phyloP scores from a whole-genome alignment of 2,329 filamentous ascomycete species.

The Cordyceps militaris region DNA sequence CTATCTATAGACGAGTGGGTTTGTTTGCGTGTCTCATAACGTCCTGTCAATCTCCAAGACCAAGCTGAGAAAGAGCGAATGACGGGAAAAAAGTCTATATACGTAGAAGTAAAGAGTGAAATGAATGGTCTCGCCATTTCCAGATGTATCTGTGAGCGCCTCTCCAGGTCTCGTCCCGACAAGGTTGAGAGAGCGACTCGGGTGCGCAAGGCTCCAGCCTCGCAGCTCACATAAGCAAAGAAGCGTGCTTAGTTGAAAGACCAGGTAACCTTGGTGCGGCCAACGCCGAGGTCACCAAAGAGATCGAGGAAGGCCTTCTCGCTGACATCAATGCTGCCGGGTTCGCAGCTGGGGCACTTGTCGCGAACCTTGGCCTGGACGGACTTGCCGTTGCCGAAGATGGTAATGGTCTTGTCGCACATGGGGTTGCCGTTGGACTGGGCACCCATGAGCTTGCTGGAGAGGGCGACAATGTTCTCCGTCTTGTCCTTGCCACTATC shows the following conservation, averaged over 20 bases:
- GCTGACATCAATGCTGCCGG: conserved; percentile 53
- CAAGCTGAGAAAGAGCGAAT: conserved; percentile 4
- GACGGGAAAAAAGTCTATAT: conserved; percentile 1
- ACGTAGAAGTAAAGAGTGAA: conserved; percentile 2
- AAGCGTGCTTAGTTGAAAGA: conserved; percentile 34
- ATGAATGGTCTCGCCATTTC: conserved; percentile 1
- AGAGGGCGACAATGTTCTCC: conserved; percentile 63
- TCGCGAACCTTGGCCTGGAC: conserved; percentile 57
- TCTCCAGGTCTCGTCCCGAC: conserved; percentile 11
- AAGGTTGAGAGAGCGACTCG: conserved; percentile 5
- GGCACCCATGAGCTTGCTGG: conserved; percentile 54
- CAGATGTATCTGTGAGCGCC: background rate
- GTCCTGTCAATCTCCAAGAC: conserved; percentile 2
- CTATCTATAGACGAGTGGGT: background rate
- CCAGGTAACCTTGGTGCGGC: conserved; percentile 39
- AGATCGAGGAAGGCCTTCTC: conserved; percentile 49
- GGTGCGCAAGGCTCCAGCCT: conserved; percentile 10
- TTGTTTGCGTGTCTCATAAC: conserved; percentile 3
- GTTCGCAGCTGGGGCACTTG: conserved; percentile 65
- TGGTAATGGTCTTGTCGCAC: conserved; percentile 62
- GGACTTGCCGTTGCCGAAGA: conserved; percentile 53
- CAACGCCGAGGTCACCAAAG: conserved; percentile 36
- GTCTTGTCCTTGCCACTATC: conserved; percentile 47
- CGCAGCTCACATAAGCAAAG: background rate
- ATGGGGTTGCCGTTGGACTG: conserved; percentile 60